Conservation (phyloP, 1,139 yeast species). For the Lodderomyces theae region DNA sequence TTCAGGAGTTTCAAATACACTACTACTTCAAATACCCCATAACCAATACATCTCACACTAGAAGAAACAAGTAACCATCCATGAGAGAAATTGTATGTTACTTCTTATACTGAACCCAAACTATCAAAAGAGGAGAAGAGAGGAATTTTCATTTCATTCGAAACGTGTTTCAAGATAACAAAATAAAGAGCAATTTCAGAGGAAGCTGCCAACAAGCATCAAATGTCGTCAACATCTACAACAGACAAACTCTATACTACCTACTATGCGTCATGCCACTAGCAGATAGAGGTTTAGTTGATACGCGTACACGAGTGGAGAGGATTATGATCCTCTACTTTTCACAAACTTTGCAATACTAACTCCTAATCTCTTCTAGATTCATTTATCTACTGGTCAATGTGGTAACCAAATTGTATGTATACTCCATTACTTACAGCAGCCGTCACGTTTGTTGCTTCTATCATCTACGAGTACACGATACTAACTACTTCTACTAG, state of each 20-base stretch:
- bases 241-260: no score
- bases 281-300: background rate
- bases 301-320: background rate
- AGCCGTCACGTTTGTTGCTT: background rate
- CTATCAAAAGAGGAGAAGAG: no score
- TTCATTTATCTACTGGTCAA: conserved; percentile 96
- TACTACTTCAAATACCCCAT: background rate
- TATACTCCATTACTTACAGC: conserved; percentile 17
- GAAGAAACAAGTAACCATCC: background rate
- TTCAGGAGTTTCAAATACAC: no score
- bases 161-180: conserved; percentile 4
- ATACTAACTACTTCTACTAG: conserved; percentile 24
- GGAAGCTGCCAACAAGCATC: no score
- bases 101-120: background rate
- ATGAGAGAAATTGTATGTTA: conserved; percentile 17
- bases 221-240: no score
- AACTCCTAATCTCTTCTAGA: conserved; percentile 37
- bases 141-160: background rate
- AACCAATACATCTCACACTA: background rate
- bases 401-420: conserved; percentile 98
- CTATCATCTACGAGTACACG: background rate
- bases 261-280: background rate
- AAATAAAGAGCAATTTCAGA: conserved; percentile 3
- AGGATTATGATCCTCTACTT: background rate
- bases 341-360: background rate